phyloP scores from a whole-genome alignment of 371 early-diverging fungal genomes.

The Choanephora cucurbitarum region DNA sequence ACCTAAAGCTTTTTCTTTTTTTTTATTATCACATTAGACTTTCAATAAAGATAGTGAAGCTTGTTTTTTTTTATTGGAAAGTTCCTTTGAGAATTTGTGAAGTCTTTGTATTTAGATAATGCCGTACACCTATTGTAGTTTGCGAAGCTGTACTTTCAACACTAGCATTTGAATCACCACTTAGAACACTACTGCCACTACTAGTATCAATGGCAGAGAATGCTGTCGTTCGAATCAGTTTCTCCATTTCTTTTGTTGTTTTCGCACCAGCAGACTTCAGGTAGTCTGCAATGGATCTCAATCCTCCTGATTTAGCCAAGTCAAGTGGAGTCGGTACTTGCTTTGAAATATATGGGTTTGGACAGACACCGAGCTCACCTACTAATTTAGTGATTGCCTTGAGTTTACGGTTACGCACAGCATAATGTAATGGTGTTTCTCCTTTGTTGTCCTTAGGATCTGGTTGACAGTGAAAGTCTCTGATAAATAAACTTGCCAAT shows the following conservation, averaged over 20 bases:
- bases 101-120: conserved; percentile 25
- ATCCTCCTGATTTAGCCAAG: conserved; percentile 35
- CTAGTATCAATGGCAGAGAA: conserved; percentile 4
- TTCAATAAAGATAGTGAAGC: too few relatives aligned
- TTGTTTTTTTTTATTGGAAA: conserved; percentile 15
- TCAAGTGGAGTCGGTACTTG: conserved; percentile 43
- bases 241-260: conserved; percentile 46
- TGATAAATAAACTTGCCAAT: conserved; percentile 26
- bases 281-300: conserved; percentile 30
- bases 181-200: conserved; percentile 18
- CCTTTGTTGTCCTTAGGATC: conserved; percentile 35
- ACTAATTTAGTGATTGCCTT: conserved; percentile 32
- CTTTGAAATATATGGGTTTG: conserved; percentile 40
- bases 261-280: conserved; percentile 36
- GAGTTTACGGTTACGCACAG: conserved; percentile 33
- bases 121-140: conserved; percentile 14
- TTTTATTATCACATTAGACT: too few relatives aligned
- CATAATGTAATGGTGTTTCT: conserved; percentile 49
- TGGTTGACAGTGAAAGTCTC: conserved; percentile 22
- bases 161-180: conserved; percentile 13
- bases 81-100: conserved; percentile 21
- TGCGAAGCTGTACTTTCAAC: conserved; percentile 3
- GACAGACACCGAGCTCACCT: conserved; percentile 36
- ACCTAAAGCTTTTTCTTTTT: conserved; percentile 11
- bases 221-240: conserved; percentile 2